Conservation (phyloP, 805 yeast genomes). For the Yamadazyma nakazawae region DNA sequence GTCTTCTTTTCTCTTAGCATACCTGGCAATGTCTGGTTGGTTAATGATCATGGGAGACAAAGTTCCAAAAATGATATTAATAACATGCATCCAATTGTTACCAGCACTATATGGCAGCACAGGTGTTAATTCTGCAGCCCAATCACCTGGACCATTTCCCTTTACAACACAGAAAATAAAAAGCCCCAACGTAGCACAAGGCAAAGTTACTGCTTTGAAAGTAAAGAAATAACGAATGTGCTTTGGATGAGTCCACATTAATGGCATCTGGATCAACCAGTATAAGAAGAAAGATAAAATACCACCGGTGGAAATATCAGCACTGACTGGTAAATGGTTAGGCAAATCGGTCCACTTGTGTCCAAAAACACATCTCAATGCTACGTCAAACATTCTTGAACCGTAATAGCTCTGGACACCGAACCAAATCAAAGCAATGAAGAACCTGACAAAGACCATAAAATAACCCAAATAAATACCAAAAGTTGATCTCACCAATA, state of each 20-base stretch:
- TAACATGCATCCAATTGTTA: conserved; percentile 12
- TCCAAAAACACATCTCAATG: conserved; percentile 12
- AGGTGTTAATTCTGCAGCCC: conserved; percentile 9
- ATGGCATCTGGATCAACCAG: conserved; percentile 13
- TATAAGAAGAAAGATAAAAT: conserved; percentile 10
- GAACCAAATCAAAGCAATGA: conserved; percentile 13
- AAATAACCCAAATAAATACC: conserved; percentile 11
- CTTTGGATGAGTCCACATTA: conserved; percentile 15
- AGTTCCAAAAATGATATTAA: conserved; percentile 14
- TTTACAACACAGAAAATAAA: conserved; percentile 12
- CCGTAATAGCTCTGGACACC: conserved; percentile 14
- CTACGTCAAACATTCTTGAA: conserved; percentile 3
- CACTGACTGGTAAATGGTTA: conserved; percentile 12
- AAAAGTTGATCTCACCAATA: conserved; percentile 11
- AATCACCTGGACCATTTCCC: conserved; percentile 13
- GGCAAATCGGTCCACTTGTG: conserved; percentile 11
- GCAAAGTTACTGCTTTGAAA: conserved; percentile 10
- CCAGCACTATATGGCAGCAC: conserved; percentile 6
- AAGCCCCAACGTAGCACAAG: conserved; percentile 12
- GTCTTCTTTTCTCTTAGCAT: conserved; percentile 13
- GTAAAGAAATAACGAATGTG: conserved; percentile 13
- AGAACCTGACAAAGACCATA: conserved; percentile 13
- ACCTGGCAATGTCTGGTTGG: conserved; percentile 15
- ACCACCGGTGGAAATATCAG: conserved; percentile 10
- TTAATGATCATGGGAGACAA: conserved; percentile 16